Conservation (phyloP, 495 filamentous ascomycete species). For the Bacidia gigantensis region DNA sequence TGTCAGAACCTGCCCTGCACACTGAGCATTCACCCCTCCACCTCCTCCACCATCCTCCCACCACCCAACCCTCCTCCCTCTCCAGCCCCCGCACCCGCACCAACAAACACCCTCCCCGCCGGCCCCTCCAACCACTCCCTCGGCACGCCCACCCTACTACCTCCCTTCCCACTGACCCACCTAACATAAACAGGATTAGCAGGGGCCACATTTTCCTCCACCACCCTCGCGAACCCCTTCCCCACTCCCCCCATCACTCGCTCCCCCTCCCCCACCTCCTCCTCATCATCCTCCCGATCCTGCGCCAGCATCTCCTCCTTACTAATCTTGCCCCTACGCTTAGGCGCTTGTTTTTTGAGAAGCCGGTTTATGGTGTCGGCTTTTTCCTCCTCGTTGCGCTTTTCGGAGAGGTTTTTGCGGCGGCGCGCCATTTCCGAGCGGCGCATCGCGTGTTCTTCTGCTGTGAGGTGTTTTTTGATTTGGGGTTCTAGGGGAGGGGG, state of each 20-base stretch:
- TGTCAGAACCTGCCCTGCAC: too few species aligned
- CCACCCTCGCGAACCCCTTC: conserved; percentile 19
- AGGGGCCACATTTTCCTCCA: conserved; percentile 36
- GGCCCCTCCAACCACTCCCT: conserved; percentile 66
- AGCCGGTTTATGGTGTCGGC: conserved; percentile 98
- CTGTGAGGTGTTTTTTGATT: conserved; percentile 82
- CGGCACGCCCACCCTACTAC: conserved; percentile 59
- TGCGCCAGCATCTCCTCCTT: conserved; percentile 32
- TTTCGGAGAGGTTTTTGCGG: conserved; percentile 91
- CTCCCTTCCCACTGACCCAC: conserved; percentile 61
- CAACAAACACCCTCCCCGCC: conserved; percentile 48
- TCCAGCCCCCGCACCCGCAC: background rate
- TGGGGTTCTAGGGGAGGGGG: conserved; percentile 53
- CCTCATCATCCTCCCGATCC: conserved; percentile 31
- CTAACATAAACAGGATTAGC: conserved; percentile 59
- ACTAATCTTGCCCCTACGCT: conserved; percentile 45
- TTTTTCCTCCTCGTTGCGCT: conserved; percentile 98
- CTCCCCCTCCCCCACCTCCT: conserved; percentile 33
- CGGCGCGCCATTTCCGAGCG: conserved; percentile 92
- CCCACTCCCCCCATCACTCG: conserved; percentile 30
- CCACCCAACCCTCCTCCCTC: background rate
- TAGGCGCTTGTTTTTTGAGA: conserved; percentile 88
- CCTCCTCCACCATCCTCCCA: conserved; percentile 35
- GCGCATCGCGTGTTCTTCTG: conserved; percentile 89
- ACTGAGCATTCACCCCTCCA: too few species aligned